These are phyloP conservation scores for Stramenopiles sp. DNA, from an alignment of 352 stramenopile species.

Conservation along the genomic window DNA sequence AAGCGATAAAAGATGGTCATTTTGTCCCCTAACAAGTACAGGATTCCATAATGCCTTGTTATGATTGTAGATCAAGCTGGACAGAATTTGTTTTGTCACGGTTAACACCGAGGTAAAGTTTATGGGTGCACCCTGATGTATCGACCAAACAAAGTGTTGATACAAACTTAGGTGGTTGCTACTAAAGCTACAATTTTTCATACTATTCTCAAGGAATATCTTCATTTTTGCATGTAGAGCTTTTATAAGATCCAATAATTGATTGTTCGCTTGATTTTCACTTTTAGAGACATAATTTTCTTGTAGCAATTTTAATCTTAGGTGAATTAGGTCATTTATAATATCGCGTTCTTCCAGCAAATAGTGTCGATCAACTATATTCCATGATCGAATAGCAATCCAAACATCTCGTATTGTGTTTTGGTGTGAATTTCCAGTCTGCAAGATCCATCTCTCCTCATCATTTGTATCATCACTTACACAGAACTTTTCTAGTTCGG, in stretches of 20 bases:
- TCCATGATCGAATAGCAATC: neutral
- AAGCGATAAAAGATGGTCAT: neutral
- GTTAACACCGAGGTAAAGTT: neutral
- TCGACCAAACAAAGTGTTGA: slow-evolving; percentile 1
- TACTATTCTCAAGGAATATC: neutral
- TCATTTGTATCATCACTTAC: neutral
- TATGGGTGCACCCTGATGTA: neutral
- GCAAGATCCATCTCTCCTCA: neutral
- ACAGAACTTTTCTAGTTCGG: neutral
- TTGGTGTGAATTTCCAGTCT: neutral
- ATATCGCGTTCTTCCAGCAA: neutral
- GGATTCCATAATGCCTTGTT: slow-evolving; percentile 2
- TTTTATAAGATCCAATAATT: neutral
- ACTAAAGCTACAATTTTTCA: neutral
- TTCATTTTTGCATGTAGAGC: neutral
- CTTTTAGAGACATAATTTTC: neutral
- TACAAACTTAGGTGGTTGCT: neutral
- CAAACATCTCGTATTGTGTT: neutral
- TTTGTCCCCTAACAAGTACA: neutral
- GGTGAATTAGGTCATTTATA: neutral
- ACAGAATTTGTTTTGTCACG: neutral
- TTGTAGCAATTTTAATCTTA: neutral
- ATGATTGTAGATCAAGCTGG: neutral
- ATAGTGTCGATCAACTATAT: neutral
- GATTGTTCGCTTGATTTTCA: neutral